Evolutionary conservation across 495 filamentous ascomycete species (phyloP), one percentile per base, ranked within the genome.

Genomic region (Lepraria neglecta): DNA sequence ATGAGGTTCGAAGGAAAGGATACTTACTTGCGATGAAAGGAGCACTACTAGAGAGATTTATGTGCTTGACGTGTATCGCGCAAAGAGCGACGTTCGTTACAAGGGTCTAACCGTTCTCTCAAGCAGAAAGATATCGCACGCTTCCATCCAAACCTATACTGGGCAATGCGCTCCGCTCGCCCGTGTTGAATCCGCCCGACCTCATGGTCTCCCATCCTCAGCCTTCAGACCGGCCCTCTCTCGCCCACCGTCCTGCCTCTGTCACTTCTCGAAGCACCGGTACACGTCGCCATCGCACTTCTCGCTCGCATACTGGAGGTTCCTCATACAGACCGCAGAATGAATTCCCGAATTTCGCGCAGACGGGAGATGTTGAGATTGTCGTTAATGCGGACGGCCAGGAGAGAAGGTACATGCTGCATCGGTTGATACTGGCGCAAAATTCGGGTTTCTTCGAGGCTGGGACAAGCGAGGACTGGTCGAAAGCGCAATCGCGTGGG

Each of bases 381-480:
- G 68, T 92, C 44, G 84, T 96, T 62, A 78, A 80, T 61, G 84
- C 80, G 24, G 84, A 83, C 54, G 79, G 84, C 43, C 85, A 87
- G 64, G 88, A 92, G 72, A 86, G 85, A 69, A 82, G 88, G 28
- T 96, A 95, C 69, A 80, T 95, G 44, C 81, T 96, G 21, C 91
- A 96, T 73, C 81, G 85, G 45, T 76, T 95, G 66, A 95, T 91
- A 30, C 73, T 96, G 65, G 82, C 87, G 42, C 87, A 94, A 75
- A 92, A 88, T 68, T 95, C 91, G 14, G 91, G 90, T 1, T 96
- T 95, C 75, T 96, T 96, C 73, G 89, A 95, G 74, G 88, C 90
- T 38, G 89, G 89, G 68, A 92, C 88, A 30, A 90, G 85, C 64
- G 85, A 89, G 64, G 88, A 91, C 72, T 96, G 91, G 91, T 87